Evolutionary conservation across 108 stramenopile species (phyloP), one percentile per base, ranked within the genome.

Genomic region (Ochromonas danica): DNA sequence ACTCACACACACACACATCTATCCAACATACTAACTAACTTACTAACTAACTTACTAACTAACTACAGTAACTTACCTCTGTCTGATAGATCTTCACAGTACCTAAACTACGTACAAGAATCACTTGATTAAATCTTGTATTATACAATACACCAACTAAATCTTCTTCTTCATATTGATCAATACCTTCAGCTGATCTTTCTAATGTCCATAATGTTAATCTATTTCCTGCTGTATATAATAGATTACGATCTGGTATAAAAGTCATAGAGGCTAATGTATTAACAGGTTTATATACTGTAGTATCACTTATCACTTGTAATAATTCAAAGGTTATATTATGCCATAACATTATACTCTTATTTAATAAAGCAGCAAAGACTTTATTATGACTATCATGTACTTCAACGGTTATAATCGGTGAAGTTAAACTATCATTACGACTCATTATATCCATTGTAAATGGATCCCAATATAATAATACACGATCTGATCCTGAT

Each of bases 391-490:
- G 27, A 10, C 22, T 41, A 36, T 75, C 72, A 36, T 42, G 28
- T 41, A 75, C 51, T 33, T 60, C 72, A 33, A 75, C 30, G 31
- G 14, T 22, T 10, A 75, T 33, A 6, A 75, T 6, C 30, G 51
- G 72, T 31, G 72, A 75, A 10, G 10, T 38, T 10, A 75, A 41
- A 36, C 10, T 27, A 36, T 75, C 72, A 28, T 35, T 45, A 3
- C 31, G 14, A 6, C 6, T 75, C 17, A 17, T 60, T 10, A 36
- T 75, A 28, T 75, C 45, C 10, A 27, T 35, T 27, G 72, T 75
- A 36, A 30, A 42, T 14, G 72, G 72, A 41, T 75, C 72, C 72
- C 72, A 75, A 22, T 35, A 57, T 14, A 75, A 10, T 22, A 75
- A 14, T 10, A 75, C 72, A 10, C 72, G 43, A 27, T 75, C 72